Percentiles rank a stretch among this genome's conserved stretches.
Evolutionary conservation across 306 rosid genomes (phyloP).

Genomic region (Dalbergia cultrata): DNA sequence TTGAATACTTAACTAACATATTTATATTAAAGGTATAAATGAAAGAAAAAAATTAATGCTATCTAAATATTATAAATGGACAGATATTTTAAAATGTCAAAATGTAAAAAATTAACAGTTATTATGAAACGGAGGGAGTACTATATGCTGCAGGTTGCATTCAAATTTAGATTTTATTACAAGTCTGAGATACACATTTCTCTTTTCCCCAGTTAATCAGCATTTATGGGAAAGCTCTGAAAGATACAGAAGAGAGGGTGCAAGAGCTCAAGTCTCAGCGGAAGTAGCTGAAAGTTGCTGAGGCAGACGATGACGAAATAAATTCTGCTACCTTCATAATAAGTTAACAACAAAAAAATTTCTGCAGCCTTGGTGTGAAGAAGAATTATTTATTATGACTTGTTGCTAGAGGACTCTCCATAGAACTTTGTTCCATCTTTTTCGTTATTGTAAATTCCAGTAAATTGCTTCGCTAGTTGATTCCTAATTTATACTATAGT

Average conservation of each 20-base stretch:
- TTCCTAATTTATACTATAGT: not conserved
- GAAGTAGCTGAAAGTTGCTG: conserved; percentile 49
- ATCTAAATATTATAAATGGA: no score
- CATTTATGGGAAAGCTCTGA: conserved; percentile 82
- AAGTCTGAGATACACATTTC: conserved; percentile 19
- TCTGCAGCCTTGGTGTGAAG: conserved; percentile 31
- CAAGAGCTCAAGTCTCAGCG: conserved; percentile 80
- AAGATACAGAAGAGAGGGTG: conserved; percentile 78
- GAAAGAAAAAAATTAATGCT: no score
- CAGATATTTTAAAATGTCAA: no score
- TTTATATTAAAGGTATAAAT: no score
- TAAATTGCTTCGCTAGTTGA: conserved; percentile 16
- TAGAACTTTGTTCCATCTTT: conserved; percentile 24
- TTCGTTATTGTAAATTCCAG: conserved; percentile 20
- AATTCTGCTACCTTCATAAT: not conserved
- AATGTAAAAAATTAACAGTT: no score
- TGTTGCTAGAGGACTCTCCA: not conserved
- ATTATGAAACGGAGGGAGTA: no score
- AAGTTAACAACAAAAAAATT: not conserved
- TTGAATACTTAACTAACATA: no score
- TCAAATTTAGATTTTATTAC: not conserved
- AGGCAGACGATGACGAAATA: conserved; percentile 40
- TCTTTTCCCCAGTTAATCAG: conserved; percentile 63
- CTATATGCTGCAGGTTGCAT: not conserved
- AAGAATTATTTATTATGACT: conserved; percentile 7